Percentiles rank a stretch among this genome's conserved stretches.
These are phyloP conservation scores for Teratosphaeria gauchensis DNA, from an alignment of 2,329 filamentous ascomycete species.

Conservation along the genomic window DNA sequence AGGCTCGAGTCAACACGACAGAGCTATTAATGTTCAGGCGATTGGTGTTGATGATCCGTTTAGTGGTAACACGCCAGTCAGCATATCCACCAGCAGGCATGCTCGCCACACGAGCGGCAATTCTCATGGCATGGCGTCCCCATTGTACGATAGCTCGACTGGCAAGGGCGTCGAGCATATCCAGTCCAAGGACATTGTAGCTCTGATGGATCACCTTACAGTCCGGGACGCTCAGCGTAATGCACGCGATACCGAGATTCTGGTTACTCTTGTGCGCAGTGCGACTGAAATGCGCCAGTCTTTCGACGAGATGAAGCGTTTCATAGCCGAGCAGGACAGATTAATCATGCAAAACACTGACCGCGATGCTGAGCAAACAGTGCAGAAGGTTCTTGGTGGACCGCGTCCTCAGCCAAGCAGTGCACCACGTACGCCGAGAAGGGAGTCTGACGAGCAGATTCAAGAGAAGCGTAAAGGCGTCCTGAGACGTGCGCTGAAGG, in stretches of 20 bases:
- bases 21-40: conserved; percentile 37
- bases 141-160: conserved; percentile 81
- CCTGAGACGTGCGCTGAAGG: conserved; percentile 89
- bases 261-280: conserved; percentile 85
- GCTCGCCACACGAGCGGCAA: conserved; percentile 70
- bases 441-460: conserved; percentile 42
- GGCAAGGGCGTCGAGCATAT: conserved; percentile 84
- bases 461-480: conserved; percentile 80
- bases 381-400: conserved; percentile 72
- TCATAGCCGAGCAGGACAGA: conserved; percentile 82
- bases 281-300: conserved; percentile 95
- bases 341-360: conserved; percentile 80
- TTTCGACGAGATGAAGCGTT: conserved; percentile 88
- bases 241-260: conserved; percentile 89
- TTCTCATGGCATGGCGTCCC: conserved; percentile 83
- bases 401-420: conserved; percentile 72
- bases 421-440: conserved; percentile 45
- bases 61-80: conserved; percentile 25
- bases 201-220: conserved; percentile 96
- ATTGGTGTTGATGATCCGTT: conserved; percentile 53
- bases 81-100: conserved; percentile 39
- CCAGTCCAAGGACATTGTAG: conserved; percentile 91
- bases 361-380: conserved; percentile 75
- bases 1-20: conserved; percentile 43
- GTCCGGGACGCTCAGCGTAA: conserved; percentile 94